A percentile compares a stretch with the other conserved stretches of the same genome.
These are phyloP conservation scores for Diddensiella santjacobensis DNA, from an alignment of 805 yeast genomes.

Conservation along the genomic window DNA sequence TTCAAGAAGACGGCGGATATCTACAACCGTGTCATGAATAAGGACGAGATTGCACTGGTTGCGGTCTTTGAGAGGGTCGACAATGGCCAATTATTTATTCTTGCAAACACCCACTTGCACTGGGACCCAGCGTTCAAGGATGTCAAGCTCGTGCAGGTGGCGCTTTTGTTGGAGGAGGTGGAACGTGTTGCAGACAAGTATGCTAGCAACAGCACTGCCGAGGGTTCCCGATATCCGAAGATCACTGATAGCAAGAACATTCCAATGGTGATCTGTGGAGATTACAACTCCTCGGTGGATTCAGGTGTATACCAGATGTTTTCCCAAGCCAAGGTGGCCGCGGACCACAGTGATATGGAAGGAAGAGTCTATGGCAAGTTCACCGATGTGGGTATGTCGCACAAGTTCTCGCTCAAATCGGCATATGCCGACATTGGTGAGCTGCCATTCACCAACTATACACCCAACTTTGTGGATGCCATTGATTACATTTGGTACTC, in stretches of 20 bases:
- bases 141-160: conserved; percentile 94
- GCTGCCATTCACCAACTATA: conserved; percentile 88
- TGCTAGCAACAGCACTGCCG: conserved; percentile 28
- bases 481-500: conserved; percentile 97
- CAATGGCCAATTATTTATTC: conserved; percentile 66
- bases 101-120: conserved; percentile 91
- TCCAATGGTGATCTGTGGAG: conserved; percentile 90
- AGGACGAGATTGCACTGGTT: conserved; percentile 86
- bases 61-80: conserved; percentile 67
- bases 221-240: conserved; percentile 34
- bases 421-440: conserved; percentile 84
- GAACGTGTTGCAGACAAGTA: conserved; percentile 58
- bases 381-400: conserved; percentile 84
- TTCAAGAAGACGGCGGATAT: conserved; percentile 92
- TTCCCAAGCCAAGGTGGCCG: conserved; percentile 70
- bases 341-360: conserved; percentile 70
- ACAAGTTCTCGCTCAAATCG: conserved; percentile 75
- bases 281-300: conserved; percentile 81
- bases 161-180: conserved; percentile 83
- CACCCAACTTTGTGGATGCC: conserved; percentile 89
- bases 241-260: conserved; percentile 48
- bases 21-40: conserved; percentile 92
- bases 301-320: conserved; percentile 92
- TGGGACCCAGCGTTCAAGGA: conserved; percentile 98
- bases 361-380: conserved; percentile 87